Base-by-base conservation (phyloP, 441 rosid genomes). In the Pelargonium fulgidum region DNA sequence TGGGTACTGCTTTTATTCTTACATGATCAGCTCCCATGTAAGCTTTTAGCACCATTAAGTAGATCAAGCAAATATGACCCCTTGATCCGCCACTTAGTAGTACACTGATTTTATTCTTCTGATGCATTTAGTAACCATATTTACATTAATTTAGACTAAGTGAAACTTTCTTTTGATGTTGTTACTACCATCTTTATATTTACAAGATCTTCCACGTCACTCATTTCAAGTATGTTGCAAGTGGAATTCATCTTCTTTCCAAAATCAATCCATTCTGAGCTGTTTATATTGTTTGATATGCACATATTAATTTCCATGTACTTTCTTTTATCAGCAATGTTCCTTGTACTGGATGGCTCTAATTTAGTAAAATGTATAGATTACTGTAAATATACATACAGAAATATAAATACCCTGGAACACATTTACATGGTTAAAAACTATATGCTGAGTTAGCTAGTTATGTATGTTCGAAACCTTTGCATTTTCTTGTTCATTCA, bases 401-500 rank as follows among this genome's bases (percentile, higher is more conserved):
- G 41, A 56, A 7, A 3, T 9, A 54, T 17, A 56, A 17, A 56
- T 56, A 56, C 26, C 12, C 19, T 56, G 26, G 16, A 17, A 71
- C 26, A 61, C 62, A 62, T 50, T 36, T 68, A 54, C 74, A 20
- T 16, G 16, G 22, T 62, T 58, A 29, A 45, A 50, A 8, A 26
- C 1, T 0, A 44, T 26, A 63, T 59, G 24, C 62, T 69, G 66
- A 58, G 56, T 58, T 17, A 19, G 50, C 39, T 9, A 17, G 20
- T 7, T 68, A 17, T 63, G 42, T 3, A 45, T 19, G 56, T 50
- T 14, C 0, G 9, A 20, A 61, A 16, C 11, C 58, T 68, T 50
- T 2, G 33, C 65, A 59, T 33, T 42, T 29, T 68, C 64, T 64
- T 52, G 62, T 64, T 54, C 36, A 64, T 48, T 67, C 54, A 17